phyloP scores from a whole-genome alignment of 148 eudicot species.

The Polygonum maritimum region DNA sequence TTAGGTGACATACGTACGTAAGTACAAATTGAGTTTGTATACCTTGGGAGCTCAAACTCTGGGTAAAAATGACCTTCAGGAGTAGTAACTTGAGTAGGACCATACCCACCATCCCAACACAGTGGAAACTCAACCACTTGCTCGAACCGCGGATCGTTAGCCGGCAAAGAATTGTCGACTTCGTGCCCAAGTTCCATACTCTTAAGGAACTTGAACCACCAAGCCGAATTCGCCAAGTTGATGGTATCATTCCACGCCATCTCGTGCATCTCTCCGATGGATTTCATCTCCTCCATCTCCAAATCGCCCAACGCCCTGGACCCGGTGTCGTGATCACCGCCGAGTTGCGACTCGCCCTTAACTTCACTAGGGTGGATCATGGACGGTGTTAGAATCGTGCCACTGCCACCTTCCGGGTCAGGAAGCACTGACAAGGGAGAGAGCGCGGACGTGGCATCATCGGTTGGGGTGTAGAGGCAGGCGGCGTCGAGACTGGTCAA shows the following conservation, averaged over 20 bases:
- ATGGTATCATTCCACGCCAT: constrained; percentile 87
- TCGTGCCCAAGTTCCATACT: constrained; percentile 15
- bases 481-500: constrained; percentile 34
- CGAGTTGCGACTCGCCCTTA: too few species aligned
- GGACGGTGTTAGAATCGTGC: neutral
- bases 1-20: neutral
- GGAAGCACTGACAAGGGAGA: neutral
- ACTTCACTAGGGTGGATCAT: neutral
- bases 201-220: constrained; percentile 71
- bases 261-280: constrained; percentile 69
- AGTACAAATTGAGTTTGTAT: neutral
- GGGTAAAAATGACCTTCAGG: neutral
- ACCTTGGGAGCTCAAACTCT: neutral
- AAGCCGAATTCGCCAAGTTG: constrained; percentile 61
- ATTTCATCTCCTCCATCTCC: constrained; percentile 66
- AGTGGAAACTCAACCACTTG: neutral
- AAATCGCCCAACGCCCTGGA: constrained; percentile 47
- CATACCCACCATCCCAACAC: neutral
- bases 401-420: neutral
- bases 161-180: neutral
- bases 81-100: neutral
- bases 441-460: neutral
- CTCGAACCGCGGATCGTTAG: neutral
- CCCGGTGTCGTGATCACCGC: neutral
- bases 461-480: neutral